These are phyloP conservation scores for Venturiaceae sp. DNA, from an alignment of 2,329 filamentous ascomycete genomes.

Conservation along the genomic window DNA sequence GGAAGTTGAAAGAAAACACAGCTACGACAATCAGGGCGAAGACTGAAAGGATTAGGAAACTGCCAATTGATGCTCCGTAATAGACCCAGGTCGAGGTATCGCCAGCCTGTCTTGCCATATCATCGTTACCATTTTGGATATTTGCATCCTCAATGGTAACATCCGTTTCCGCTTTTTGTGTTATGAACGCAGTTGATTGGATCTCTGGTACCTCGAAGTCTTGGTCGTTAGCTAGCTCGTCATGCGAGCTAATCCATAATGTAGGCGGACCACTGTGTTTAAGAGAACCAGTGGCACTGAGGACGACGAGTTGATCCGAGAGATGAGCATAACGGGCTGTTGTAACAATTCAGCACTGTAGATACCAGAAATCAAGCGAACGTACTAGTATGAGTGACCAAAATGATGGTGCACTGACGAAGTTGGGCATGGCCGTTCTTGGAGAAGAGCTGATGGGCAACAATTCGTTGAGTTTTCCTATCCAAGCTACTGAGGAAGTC, in stretches of 20 bases:
- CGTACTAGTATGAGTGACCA: slow-evolving; percentile 10
- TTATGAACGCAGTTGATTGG: too few relatives aligned
- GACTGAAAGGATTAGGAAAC: not conserved
- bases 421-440: not conserved
- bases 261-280: not conserved
- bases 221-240: not conserved
- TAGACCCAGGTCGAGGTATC: not conserved
- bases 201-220: not conserved
- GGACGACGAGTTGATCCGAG: slow-evolving; percentile 8
- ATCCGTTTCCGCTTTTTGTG: not conserved
- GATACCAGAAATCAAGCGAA: not conserved
- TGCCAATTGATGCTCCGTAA: not conserved
- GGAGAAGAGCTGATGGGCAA: slow-evolving; percentile 1
- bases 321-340: slow-evolving; percentile 1
- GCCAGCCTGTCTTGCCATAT: not conserved
- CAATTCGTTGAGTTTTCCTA: slow-evolving; percentile 4
- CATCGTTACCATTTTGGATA: not conserved
- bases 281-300: not conserved
- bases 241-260: not conserved
- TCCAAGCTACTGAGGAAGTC: slow-evolving; percentile 9
- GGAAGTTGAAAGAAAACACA: not conserved
- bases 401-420: not conserved
- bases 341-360: not conserved
- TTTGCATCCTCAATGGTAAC: not conserved
- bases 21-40: not conserved